phyloP scores from a whole-genome alignment of 495 filamentous ascomycete species.

The Aspergillus sclerotiicarbonarius region DNA sequence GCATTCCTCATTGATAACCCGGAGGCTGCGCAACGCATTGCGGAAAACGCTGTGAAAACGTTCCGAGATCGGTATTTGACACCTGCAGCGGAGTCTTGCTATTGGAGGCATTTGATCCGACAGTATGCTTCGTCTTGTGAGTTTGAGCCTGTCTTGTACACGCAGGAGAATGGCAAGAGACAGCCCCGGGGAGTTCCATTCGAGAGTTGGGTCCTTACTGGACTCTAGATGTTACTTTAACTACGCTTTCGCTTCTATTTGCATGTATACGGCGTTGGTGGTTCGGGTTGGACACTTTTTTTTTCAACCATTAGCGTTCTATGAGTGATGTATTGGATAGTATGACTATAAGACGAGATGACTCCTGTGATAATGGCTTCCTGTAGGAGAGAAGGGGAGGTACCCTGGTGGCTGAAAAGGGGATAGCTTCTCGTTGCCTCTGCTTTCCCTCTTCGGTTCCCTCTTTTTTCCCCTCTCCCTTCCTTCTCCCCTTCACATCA shows the following conservation, averaged over 20 bases:
- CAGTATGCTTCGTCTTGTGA: slow-evolving; percentile 44
- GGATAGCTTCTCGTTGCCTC: background rate
- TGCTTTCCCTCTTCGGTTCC: background rate
- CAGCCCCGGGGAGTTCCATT: slow-evolving; percentile 34
- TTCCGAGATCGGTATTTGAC: slow-evolving; percentile 61
- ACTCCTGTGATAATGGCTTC: background rate
- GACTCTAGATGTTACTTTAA: background rate
- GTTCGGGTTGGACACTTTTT: background rate
- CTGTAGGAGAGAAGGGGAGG: background rate
- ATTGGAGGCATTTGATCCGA: slow-evolving; percentile 56
- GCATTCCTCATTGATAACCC: slow-evolving; percentile 49
- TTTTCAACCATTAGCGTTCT: background rate
- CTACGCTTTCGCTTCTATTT: background rate
- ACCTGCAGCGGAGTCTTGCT: slow-evolving; percentile 59
- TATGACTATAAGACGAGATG: background rate
- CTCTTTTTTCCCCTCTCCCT: background rate
- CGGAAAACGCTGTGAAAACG: slow-evolving; percentile 50
- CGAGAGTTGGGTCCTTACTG: slow-evolving; percentile 39
- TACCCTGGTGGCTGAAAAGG: background rate
- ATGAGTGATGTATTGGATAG: background rate
- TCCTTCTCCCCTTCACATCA: background rate
- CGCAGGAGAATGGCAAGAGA: slow-evolving; percentile 26
- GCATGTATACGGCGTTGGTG: background rate
- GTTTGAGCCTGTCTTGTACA: slow-evolving; percentile 41
- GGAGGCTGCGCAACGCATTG: slow-evolving; percentile 51